Evolutionary conservation across 495 filamentous ascomycete genomes (phyloP), one percentile per base, ranked within the genome.

Genomic region (Amniculicola lignicola): DNA sequence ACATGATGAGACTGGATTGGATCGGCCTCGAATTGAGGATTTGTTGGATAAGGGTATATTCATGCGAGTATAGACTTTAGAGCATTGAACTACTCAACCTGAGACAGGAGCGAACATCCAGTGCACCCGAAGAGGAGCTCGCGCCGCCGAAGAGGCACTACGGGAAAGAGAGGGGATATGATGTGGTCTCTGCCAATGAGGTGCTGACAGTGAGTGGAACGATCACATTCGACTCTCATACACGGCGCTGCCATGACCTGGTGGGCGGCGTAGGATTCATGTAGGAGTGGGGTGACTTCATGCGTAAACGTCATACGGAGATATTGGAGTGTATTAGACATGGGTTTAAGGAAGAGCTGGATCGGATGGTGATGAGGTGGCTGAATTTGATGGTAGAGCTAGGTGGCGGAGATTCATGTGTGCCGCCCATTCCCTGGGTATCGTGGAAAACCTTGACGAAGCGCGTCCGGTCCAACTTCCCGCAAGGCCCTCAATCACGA

Each of bases 11-110:
- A 53, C 39, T 35, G 25, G 50, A 43, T 53, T 53, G 38, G 50
- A 53, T 53, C 23, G 16, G 9, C 49, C 49, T 52, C 12, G 49
- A 52, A 52, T 52, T 52, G 49, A 52, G 49, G 31, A 40, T 52
- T 14, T 40, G 37, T 42, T 42, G 23, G 49, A 41, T 40, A 22
- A 52, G 49, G 37, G 22, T 52, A 52, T 52, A 42, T 41, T 41
- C 35, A 52, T 52, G 49, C 49, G 24, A 28, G 16, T 3, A 52
- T 52, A 50, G 49, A 40, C 37, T 40, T 37, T 52, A 52, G 37
- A 42, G 49, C 50, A 43, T 43, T 44, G 23, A 54, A 42, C 46
- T 38, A 50, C 46, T 50, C 29, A 37, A 36, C 31, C 49, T 52
- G 14, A 43, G 50, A 33, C 38, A 43, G 50, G 37, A 35, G 49